phyloP scores from a whole-genome alignment of 768 basidiomycete genomes.

The Gautieria morchelliformis region DNA sequence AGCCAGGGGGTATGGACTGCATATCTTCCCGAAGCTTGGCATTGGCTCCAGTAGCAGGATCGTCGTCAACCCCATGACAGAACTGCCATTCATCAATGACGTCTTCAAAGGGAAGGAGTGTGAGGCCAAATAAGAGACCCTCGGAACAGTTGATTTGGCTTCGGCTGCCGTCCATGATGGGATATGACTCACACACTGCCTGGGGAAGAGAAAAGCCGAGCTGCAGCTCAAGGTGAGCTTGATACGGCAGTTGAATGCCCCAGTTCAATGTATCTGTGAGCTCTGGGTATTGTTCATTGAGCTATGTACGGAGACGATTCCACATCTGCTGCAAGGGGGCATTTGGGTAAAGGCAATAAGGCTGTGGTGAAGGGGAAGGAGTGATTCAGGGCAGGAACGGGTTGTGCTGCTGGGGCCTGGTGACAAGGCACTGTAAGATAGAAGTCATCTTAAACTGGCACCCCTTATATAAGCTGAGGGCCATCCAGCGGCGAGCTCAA shows the following conservation, averaged over 20 bases:
- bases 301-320: constrained; percentile 75
- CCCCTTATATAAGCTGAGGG: no score
- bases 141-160: constrained; percentile 79
- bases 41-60: constrained; percentile 80
- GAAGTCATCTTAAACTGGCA: no score
- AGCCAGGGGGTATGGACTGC: constrained; percentile 83
- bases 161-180: constrained; percentile 89
- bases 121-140: constrained; percentile 92
- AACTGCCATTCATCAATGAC: constrained; percentile 94
- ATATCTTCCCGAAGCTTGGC: constrained; percentile 59
- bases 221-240: constrained; percentile 74
- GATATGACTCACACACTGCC: constrained; percentile 85
- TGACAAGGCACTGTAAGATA: no score
- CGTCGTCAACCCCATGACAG: constrained; percentile 90
- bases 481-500: no score
- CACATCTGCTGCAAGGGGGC: constrained; percentile 88
- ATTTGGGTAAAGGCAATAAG: constrained; percentile 31
- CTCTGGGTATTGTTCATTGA: constrained; percentile 82
- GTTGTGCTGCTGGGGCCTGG: constrained; percentile 22
- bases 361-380: constrained; percentile 64
- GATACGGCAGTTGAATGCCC: constrained; percentile 71
- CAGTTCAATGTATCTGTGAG: constrained; percentile 93
- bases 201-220: constrained; percentile 78
- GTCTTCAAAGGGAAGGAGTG: constrained; percentile 88
- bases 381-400: constrained; percentile 37